Percentiles rank a stretch among this genome's conserved stretches.
These are phyloP conservation scores for Pseudevernia furfuracea DNA, from an alignment of 495 filamentous ascomycete genomes.

Conservation along the genomic window DNA sequence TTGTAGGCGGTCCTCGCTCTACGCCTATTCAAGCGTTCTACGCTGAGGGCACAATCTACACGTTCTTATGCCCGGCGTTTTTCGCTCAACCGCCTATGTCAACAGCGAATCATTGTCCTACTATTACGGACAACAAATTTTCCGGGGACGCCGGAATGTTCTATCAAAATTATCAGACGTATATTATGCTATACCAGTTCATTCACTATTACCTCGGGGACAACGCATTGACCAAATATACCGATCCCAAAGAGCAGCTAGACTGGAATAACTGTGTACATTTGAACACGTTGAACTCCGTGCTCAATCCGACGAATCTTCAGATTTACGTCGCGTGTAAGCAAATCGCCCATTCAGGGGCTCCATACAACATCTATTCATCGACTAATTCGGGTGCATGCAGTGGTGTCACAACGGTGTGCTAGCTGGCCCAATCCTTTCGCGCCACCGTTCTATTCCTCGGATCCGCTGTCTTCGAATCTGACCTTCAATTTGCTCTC, in stretches of 20 bases:
- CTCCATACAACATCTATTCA: not conserved
- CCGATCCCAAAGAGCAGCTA: slow-evolving; percentile 7
- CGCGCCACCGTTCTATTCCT: not conserved
- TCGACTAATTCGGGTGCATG: not conserved
- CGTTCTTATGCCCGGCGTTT: slow-evolving; percentile 9
- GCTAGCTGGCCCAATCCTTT: not conserved
- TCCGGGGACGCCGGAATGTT: not conserved
- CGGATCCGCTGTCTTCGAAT: not conserved
- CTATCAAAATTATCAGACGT: slow-evolving; percentile 2
- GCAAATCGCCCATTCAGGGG: not conserved
- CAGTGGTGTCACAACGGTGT: not conserved
- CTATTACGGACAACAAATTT: not conserved
- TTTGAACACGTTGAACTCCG: not conserved
- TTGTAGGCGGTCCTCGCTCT: not conserved
- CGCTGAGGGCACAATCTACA: slow-evolving; percentile 5
- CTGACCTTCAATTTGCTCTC: not conserved
- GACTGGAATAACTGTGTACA: not conserved
- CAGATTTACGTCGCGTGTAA: slow-evolving; percentile 5
- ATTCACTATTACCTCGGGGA: slow-evolving; percentile 8
- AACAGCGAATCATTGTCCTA: not conserved
- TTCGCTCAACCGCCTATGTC: not conserved
- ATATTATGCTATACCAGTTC: slow-evolving; percentile 7
- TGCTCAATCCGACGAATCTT: slow-evolving; percentile 10
- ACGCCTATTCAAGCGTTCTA: slow-evolving; percentile 7
- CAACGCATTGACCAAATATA: not conserved